A percentile compares a stretch with the other conserved stretches of the same genome.
Evolutionary conservation across 306 rosid species (phyloP).

Genomic region (Argentina anserina): DNA sequence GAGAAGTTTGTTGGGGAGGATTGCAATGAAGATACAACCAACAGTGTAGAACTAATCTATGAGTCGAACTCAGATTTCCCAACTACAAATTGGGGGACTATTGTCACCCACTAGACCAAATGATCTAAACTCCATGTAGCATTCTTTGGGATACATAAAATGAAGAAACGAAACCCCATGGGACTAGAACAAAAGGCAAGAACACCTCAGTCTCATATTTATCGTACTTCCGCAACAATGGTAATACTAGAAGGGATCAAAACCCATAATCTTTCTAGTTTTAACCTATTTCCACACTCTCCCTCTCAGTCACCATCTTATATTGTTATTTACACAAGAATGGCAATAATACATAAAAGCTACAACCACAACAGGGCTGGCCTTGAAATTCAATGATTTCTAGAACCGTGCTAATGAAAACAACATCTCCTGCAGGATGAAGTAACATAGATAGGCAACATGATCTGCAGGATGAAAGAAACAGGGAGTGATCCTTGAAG

Average conservation of each 20-base stretch:
- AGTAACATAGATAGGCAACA: background rate
- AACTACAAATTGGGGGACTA: background rate
- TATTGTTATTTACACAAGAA: background rate
- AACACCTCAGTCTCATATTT: background rate
- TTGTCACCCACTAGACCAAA: background rate
- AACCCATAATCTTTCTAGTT: background rate
- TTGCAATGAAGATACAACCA: too few species aligned
- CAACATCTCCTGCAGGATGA: background rate
- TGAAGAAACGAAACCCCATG: too few species aligned
- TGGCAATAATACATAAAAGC: background rate
- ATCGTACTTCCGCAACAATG: background rate
- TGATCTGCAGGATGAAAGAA: background rate
- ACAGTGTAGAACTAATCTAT: too few species aligned
- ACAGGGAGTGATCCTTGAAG: background rate
- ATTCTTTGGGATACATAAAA: background rate
- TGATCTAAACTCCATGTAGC: background rate
- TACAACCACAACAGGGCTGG: background rate
- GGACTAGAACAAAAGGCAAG: background rate
- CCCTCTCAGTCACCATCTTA: background rate
- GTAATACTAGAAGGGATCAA: background rate
- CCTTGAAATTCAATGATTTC: background rate
- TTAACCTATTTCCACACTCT: background rate
- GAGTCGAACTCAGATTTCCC: background rate
- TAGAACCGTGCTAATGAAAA: conserved; percentile 2
- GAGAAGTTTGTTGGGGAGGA: too few species aligned